These are phyloP conservation scores for Anisodus tanguticus DNA, from an alignment of 257 asterid genomes.

Conservation along the genomic window DNA sequence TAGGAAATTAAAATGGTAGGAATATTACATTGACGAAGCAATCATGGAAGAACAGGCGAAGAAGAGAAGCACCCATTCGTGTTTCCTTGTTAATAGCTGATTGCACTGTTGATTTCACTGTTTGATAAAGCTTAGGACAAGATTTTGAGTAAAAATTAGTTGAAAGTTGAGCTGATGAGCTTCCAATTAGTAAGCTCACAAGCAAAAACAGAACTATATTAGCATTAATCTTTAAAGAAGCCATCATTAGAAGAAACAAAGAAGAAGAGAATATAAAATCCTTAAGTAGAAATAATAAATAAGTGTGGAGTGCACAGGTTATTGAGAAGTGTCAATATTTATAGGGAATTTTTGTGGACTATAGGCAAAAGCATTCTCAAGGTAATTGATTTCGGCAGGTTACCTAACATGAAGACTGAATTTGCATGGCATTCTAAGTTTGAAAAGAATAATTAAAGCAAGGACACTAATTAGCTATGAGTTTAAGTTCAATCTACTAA, in stretches of 20 bases:
- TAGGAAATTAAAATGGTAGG: background rate
- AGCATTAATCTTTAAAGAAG: constrained; percentile 26
- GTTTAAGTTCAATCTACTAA: too few species aligned
- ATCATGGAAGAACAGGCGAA: constrained; percentile 88
- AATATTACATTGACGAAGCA: constrained; percentile 80
- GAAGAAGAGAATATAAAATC: too few species aligned
- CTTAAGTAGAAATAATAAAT: background rate
- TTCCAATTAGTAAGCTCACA: constrained; percentile 38
- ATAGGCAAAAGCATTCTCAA: background rate
- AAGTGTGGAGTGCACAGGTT: constrained; percentile 36
- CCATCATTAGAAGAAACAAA: background rate
- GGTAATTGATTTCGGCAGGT: constrained; percentile 50
- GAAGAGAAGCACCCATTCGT: constrained; percentile 94
- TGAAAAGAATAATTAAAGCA: background rate
- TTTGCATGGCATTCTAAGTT: constrained; percentile 42
- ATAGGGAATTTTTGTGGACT: constrained; percentile 39
- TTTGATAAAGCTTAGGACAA: constrained; percentile 61
- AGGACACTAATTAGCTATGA: too few species aligned
- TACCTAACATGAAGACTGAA: constrained; percentile 61
- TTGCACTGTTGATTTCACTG: constrained; percentile 53
- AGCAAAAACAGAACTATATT: constrained; percentile 40
- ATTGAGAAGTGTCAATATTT: constrained; percentile 32
- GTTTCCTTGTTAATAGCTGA: constrained; percentile 69
- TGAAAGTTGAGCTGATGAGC: constrained; percentile 81
- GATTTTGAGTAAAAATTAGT: constrained; percentile 57